Evolutionary conservation across 495 filamentous ascomycete species (phyloP), one percentile per base, ranked within the genome.

Genomic region (Penicillium crystallinum): DNA sequence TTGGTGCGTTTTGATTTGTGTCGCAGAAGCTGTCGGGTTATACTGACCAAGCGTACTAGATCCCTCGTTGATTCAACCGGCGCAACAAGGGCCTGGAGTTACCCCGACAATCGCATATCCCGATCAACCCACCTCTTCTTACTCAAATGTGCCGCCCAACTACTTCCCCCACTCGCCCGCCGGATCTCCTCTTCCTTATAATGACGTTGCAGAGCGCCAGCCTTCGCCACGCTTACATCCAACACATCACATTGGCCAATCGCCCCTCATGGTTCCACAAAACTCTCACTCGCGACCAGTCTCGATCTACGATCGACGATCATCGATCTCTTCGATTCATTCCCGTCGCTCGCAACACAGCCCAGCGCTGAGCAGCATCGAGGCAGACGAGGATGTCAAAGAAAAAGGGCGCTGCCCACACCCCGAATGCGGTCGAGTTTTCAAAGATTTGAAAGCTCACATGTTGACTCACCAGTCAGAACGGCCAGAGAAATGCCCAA

Each of bases 391-490:
- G 17, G 85, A 85, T 36, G 67, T 67, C 30, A 79, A 78, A 44
- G 78, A 83, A 54, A 84, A 86, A 63, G 85, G 85, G 39, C 80
- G 87, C 38, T 97, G 91, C 70, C 87, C 89, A 11, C 81, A 88
- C 58, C 83, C 87, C 0, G 89, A 93, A 21, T 97, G 91, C 55
- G 89, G 90, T 14, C 84, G 88, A 48, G 77, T 89, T n/a, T 95
- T 96, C 80, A 95, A 95, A 62, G 91, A 97, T 58, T 71, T 95
- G 46, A 93, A 92, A 59, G 91, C 93, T 5, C 93, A 99, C 68
- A 91, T 95, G 87, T 79, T 97, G 46, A 99, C 93, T 1, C 93
- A 99, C 69, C 88, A 91, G 71, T 85, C 85, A 46, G 91, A 97
- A 66, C 78, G 93, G 14, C 93, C 93, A 0, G 92, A 97, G 52